These are phyloP conservation scores for Sophora flavescens DNA, from an alignment of 306 rosid genomes.

Conservation along the genomic window DNA sequence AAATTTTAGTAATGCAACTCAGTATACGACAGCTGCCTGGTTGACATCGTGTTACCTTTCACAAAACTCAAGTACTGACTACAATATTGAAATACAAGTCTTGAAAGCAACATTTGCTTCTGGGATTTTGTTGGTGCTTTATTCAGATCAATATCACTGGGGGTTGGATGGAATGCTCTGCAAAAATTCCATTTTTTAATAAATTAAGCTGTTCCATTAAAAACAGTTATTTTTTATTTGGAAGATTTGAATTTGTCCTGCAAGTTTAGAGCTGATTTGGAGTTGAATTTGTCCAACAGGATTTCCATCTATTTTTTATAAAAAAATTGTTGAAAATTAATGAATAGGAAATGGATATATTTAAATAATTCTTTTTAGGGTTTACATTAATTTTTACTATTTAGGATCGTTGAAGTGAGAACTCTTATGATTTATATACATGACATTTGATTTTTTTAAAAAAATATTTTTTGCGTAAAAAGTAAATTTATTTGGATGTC, in stretches of 20 bases:
- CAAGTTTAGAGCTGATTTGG: not conserved
- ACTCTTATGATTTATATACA: not conserved
- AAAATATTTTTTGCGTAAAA: not conserved
- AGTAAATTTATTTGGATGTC: not conserved
- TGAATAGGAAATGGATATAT: not conserved
- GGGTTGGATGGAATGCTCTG: not conserved
- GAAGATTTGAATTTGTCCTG: not conserved
- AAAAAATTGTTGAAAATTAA: not conserved
- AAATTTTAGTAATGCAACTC: slow-evolving; percentile 15
- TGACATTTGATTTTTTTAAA: not conserved
- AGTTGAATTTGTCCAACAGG: too few relatives aligned
- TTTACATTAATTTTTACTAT: slow-evolving; percentile 14
- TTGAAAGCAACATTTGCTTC: slow-evolving; percentile 10
- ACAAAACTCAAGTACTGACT: slow-evolving; percentile 7
- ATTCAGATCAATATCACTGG: slow-evolving; percentile 6
- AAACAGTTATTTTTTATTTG: too few relatives aligned
- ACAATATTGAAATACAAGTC: slow-evolving; percentile 14
- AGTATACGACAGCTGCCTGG: slow-evolving; percentile 11
- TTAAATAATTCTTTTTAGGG: slow-evolving; percentile 6
- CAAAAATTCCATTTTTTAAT: not conserved
- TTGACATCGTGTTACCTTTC: slow-evolving; percentile 6
- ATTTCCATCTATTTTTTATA: not conserved
- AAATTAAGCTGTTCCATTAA: not conserved
- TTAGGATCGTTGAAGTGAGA: slow-evolving; percentile 5
- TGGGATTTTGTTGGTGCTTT: slow-evolving; percentile 29